Evolutionary conservation across 768 basidiomycete genomes (phyloP).

Genomic region (Boletellus ananas): DNA sequence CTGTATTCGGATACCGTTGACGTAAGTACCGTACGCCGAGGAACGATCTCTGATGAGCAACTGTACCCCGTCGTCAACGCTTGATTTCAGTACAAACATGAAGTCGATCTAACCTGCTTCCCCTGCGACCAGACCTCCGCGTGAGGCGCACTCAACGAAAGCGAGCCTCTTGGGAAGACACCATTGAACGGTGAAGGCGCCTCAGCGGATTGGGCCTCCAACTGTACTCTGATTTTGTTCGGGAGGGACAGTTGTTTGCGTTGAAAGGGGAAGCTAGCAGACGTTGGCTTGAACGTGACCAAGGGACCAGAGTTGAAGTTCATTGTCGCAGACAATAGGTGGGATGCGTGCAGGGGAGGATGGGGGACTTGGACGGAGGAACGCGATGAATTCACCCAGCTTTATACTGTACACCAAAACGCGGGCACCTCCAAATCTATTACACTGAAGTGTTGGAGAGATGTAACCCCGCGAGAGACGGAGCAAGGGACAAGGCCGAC

Average conservation of each 20-base stretch:
- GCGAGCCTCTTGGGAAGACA: conserved; percentile 37
- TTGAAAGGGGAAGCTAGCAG: conserved; percentile 36
- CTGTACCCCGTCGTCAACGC: conserved; percentile 26
- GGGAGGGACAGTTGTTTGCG: conserved; percentile 36
- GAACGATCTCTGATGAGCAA: conserved; percentile 46
- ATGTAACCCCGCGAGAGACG: conserved; percentile 10
- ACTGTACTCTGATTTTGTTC: conserved; percentile 26
- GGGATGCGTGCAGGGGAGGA: background rate
- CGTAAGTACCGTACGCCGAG: conserved; percentile 45
- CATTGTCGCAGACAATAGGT: conserved; percentile 11
- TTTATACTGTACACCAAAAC: conserved; percentile 23
- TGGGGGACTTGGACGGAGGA: background rate
- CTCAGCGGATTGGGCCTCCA: conserved; percentile 32
- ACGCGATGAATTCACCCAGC: background rate
- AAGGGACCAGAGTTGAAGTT: conserved; percentile 27
- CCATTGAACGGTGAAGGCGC: conserved; percentile 35
- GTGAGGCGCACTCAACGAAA: conserved; percentile 42
- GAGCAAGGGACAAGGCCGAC: conserved; percentile 9
- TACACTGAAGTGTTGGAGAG: background rate
- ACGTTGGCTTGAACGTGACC: conserved; percentile 33
- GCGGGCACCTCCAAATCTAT: conserved; percentile 1
- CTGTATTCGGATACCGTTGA: conserved; percentile 42
- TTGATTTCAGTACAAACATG: background rate
- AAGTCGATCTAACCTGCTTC: conserved; percentile 34
- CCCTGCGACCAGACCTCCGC: conserved; percentile 46